Percentiles rank a stretch among this genome's conserved stretches.
Evolutionary conservation across 1,284 basidiomycete genomes (phyloP).

Genomic region (Ustilago shanxiensis): DNA sequence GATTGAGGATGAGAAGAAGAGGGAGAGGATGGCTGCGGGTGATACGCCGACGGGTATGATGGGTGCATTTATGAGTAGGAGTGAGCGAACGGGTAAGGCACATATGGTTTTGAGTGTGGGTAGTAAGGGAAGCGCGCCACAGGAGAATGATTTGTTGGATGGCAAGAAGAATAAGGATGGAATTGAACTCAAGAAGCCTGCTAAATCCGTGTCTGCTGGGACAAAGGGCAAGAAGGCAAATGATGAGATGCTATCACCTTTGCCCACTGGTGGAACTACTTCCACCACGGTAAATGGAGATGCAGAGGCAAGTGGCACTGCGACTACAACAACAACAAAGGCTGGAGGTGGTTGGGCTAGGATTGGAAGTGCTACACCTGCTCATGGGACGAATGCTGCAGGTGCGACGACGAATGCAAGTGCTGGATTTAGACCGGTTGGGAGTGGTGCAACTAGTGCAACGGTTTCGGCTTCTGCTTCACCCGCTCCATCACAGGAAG

Average conservation of each 20-base stretch:
- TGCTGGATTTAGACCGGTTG: conserved; percentile 19
- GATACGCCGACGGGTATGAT: conserved; percentile 67
- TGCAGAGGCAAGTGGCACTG: conserved; percentile 1
- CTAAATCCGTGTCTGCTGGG: neutral
- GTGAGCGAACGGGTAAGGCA: conserved; percentile 66
- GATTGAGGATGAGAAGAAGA: conserved; percentile 65
- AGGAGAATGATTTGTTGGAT: conserved; percentile 61
- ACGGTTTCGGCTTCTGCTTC: conserved; percentile 7
- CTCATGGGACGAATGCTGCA: neutral
- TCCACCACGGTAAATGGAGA: conserved; percentile 15
- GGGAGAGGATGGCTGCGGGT: conserved; percentile 67
- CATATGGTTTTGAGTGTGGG: conserved; percentile 70
- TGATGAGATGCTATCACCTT: conserved; percentile 15
- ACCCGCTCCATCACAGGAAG: neutral
- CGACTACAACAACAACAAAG: conserved; percentile 7
- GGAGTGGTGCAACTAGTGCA: conserved; percentile 3
- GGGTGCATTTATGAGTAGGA: conserved; percentile 61
- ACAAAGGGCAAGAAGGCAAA: conserved; percentile 10
- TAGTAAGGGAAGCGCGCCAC: conserved; percentile 59
- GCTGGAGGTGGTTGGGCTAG: conserved; percentile 42
- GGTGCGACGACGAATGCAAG: neutral
- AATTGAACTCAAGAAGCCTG: conserved; percentile 36
- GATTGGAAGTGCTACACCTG: conserved; percentile 45
- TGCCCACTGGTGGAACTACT: conserved; percentile 5
- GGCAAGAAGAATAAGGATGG: conserved; percentile 12